These are phyloP conservation scores for Pterothamnion heteromorphum DNA, from an alignment of 31 red algal genomes.

Conservation along the genomic window DNA sequence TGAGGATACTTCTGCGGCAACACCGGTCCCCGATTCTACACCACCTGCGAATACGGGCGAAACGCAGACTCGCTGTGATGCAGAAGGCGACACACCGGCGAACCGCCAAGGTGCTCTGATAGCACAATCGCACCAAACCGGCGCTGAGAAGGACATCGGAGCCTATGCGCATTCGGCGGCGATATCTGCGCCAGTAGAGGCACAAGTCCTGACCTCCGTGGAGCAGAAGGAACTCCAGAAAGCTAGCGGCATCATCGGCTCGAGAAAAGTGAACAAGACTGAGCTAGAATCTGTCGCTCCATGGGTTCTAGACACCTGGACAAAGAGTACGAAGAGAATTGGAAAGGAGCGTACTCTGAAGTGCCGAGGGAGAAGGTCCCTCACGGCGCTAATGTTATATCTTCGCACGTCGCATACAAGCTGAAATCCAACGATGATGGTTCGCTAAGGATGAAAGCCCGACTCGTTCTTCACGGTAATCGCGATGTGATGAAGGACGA, in stretches of 20 bases:
- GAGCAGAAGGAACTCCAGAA: background rate
- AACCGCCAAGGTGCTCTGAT: too few species aligned
- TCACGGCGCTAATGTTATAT: background rate
- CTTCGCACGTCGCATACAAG: background rate
- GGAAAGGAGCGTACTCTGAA: background rate
- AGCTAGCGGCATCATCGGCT: background rate
- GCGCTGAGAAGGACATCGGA: background rate
- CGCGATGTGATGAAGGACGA: background rate
- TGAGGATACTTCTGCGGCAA: background rate
- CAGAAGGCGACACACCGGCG: too few species aligned
- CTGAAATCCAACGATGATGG: background rate
- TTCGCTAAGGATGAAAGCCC: background rate
- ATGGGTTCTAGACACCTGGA: background rate
- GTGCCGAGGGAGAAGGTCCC: background rate
- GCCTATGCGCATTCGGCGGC: background rate
- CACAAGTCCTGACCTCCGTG: background rate
- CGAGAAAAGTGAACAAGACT: background rate
- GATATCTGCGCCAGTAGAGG: background rate
- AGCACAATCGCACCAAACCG: background rate
- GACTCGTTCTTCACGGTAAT: background rate
- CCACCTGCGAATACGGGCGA: too few species aligned
- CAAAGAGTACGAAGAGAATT: background rate
- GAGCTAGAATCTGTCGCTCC: background rate
- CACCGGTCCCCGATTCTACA: too few species aligned
- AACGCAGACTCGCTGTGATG: too few species aligned